Conservation (phyloP, 1,139 yeast genomes). For the Zygoascus sp. region DNA sequence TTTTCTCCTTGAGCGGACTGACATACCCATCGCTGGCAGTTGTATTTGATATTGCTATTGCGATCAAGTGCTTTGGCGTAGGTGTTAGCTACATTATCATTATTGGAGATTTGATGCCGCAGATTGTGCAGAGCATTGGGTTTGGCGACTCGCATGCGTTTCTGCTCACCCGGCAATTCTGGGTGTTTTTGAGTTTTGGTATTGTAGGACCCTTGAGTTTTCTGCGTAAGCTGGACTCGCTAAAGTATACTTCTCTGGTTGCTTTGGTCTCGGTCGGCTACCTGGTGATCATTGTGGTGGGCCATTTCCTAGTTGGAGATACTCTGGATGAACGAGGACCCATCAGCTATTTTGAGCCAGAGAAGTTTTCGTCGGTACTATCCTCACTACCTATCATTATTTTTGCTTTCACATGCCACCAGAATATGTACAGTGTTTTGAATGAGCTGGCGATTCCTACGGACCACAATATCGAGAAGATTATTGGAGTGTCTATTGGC, state of each 20-base stretch:
- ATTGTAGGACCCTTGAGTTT: conserved; percentile 72
- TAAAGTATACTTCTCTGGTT: conserved; percentile 80
- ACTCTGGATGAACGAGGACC: conserved; percentile 49
- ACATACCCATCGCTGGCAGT: conserved; percentile 83
- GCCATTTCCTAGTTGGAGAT: conserved; percentile 50
- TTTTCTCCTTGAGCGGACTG: conserved; percentile 75
- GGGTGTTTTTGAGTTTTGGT: conserved; percentile 43
- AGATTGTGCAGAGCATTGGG: conserved; percentile 31
- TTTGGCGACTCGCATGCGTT: conserved; percentile 18
- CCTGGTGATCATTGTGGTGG: conserved; percentile 66
- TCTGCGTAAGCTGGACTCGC: conserved; percentile 70
- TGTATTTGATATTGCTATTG: conserved; percentile 80
- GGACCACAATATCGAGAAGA: conserved; percentile 45
- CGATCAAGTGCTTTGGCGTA: conserved; percentile 90
- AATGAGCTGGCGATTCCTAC: conserved; percentile 69
- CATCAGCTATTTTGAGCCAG: conserved; percentile 50
- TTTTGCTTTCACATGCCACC: conserved; percentile 94
- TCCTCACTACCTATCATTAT: conserved; percentile 87
- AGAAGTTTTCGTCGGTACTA: conserved; percentile 55
- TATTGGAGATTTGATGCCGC: conserved; percentile 87
- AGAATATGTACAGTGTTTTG: conserved; percentile 82
- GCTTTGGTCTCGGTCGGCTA: conserved; percentile 80
- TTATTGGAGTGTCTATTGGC: conserved; percentile 53
- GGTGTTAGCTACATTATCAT: conserved; percentile 84
- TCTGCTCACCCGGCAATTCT: conserved; percentile 41